Base-by-base conservation (phyloP, 768 basidiomycete species). In the Phanerochaete sordida region DNA sequence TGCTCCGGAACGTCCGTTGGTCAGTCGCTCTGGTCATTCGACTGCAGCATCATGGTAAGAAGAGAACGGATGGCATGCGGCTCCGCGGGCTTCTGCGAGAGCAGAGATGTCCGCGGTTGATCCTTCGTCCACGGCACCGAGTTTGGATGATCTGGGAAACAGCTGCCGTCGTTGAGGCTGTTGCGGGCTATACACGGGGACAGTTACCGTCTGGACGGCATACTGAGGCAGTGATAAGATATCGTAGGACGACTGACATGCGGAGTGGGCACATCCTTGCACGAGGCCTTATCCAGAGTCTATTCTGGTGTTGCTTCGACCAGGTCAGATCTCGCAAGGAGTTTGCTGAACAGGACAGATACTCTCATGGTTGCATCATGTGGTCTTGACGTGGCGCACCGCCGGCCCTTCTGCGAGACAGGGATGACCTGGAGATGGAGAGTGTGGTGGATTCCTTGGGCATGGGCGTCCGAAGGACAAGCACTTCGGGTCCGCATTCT, bases 81-180 rank as follows among this genome's bases (percentile, higher is more conserved):
- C 33, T n/a, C 13, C 16, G 11, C 26, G 30, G 33, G 51, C 51
- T 52, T 52, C 51, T 35, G 30, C 7, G 9, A 30, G 51, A n/a
- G n/a, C n/a, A n/a, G n/a, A n/a, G 30, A 23, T 30, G 51, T 52
- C 51, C 51, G 51, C 33, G 21, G 23, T 52, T 52, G 51, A 52
- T 52, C 51, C 51, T 19, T 33, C 19, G 33, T 6, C 30, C 13
- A n/a, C 15, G 48, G 26, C 24, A 28, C 48, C 39, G 39, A 4
- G 19, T 11, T 43, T 19, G 19, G 11, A 43, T 7, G 47, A 6
- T 24, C 47, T 7, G 47, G 5, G 47, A 7, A 23, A 16, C 23
- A 6, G 9, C 13, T 26, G 47, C 24, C 47, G 47, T 23, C 5
- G 47, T 4, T 48, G 11, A 24, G 6, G 13, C 24, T 23, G 7